A percentile compares a stretch with the other conserved stretches of the same genome.
Conservation (phyloP, 805 yeast genomes). For the Wickerhamiella qilinensis region DNA sequence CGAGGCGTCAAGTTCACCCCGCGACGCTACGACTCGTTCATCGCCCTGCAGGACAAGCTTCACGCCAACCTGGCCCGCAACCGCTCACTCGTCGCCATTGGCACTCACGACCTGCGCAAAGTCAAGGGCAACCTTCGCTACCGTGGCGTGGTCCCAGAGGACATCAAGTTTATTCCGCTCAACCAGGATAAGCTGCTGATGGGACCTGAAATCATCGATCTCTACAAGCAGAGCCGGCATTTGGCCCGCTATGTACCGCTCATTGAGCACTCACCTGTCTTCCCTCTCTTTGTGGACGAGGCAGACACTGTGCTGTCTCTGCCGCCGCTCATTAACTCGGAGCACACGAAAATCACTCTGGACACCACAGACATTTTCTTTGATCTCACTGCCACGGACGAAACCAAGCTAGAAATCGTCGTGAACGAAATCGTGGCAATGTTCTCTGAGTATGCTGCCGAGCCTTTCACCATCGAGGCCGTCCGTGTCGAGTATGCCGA, state of each 20-base stretch:
- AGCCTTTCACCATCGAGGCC: constrained; percentile 79
- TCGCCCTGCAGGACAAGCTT: constrained; percentile 87
- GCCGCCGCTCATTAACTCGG: constrained; percentile 94
- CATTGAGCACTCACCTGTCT: constrained; percentile 74
- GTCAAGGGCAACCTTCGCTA: constrained; percentile 72
- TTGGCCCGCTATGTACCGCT: constrained; percentile 78
- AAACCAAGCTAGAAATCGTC: constrained; percentile 85
- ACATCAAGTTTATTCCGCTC: constrained; percentile 38
- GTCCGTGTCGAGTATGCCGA: constrained; percentile 59
- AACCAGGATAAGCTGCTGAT: constrained; percentile 34
- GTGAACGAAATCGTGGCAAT: constrained; percentile 84
- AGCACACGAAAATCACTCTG: constrained; percentile 72
- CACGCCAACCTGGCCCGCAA: constrained; percentile 93
- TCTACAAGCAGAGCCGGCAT: constrained; percentile 81
- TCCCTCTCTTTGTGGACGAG: constrained; percentile 76
- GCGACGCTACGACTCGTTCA: constrained; percentile 83
- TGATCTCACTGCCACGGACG: constrained; percentile 91
- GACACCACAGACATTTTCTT: constrained; percentile 78
- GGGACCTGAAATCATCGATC: constrained; percentile 71
- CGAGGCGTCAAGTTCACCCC: constrained; percentile 70
- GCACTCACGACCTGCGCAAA: constrained; percentile 87
- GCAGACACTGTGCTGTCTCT: constrained; percentile 67
- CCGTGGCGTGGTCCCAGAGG: constrained; percentile 67
- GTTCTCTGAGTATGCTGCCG: constrained; percentile 78
- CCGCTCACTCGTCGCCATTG: constrained; percentile 94